phyloP scores from a whole-genome alignment of 495 filamentous ascomycete species.

The Eremomyces bilateralis region DNA sequence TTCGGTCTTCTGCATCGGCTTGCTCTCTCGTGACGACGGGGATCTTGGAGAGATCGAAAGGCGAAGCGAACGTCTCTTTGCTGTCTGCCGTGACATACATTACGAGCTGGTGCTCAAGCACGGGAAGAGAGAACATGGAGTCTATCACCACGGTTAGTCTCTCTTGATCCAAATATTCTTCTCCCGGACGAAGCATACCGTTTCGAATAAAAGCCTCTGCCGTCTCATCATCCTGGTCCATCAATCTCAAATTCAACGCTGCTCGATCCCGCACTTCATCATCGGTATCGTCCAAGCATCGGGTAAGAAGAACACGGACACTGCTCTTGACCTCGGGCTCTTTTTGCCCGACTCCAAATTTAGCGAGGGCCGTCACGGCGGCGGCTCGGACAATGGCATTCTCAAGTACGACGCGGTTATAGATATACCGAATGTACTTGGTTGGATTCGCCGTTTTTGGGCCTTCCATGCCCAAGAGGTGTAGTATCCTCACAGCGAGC shows the following conservation, averaged over 20 bases:
- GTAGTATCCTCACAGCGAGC: constrained; percentile 81
- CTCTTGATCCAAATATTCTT: too few relatives aligned
- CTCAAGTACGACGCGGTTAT: constrained; percentile 94
- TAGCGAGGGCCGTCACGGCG: constrained; percentile 85
- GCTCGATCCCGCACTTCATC: constrained; percentile 95
- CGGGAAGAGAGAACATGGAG: constrained; percentile 79
- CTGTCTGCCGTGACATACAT: constrained; percentile 90
- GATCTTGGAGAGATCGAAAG: constrained; percentile 78
- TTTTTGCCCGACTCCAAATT: constrained; percentile 93
- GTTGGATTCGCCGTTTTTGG: constrained; percentile 90
- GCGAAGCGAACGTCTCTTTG: constrained; percentile 57
- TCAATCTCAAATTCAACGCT: constrained; percentile 74
- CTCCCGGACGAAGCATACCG: constrained; percentile 35
- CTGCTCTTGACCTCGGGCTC: constrained; percentile 91
- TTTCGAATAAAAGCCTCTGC: constrained; percentile 78
- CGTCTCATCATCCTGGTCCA: constrained; percentile 61
- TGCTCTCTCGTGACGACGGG: constrained; percentile 93
- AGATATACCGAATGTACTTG: constrained; percentile 98
- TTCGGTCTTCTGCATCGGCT: constrained; percentile 89
- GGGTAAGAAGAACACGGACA: constrained; percentile 74
- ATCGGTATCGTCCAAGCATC: constrained; percentile 91
- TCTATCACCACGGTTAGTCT: constrained; percentile 22
- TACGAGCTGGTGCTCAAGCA: constrained; percentile 91
- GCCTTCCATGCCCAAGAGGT: constrained; percentile 82
- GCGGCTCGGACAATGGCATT: constrained; percentile 92